Percentiles rank a stretch among this genome's conserved stretches.
phyloP scores from a whole-genome alignment of 768 basidiomycete species.

The Naganishia friedmannii region DNA sequence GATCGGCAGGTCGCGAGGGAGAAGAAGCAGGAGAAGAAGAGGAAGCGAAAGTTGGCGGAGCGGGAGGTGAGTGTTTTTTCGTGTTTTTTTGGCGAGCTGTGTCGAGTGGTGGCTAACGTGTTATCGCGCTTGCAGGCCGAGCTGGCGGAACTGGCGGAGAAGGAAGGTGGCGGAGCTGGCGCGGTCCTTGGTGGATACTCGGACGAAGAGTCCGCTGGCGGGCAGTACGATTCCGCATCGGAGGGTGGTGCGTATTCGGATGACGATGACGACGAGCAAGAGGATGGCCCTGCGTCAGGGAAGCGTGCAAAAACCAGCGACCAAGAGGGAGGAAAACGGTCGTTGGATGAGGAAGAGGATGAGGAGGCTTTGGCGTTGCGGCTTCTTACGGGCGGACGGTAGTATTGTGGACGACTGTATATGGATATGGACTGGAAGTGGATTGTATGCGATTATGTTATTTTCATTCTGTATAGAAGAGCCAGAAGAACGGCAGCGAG shows the following conservation, averaged over 20 bases:
- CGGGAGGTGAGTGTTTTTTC: slow-evolving; percentile 51
- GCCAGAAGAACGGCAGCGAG: no score
- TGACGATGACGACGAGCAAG: neutral
- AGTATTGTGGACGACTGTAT: neutral
- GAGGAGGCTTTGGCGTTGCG: slow-evolving; percentile 67
- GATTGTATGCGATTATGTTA: neutral
- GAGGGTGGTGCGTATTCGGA: slow-evolving; percentile 34
- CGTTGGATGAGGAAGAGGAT: slow-evolving; percentile 54
- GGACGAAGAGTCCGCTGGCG: slow-evolving; percentile 69
- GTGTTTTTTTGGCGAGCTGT: neutral
- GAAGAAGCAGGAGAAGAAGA: slow-evolving; percentile 86
- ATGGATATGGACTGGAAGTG: neutral
- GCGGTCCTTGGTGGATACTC: slow-evolving; percentile 54
- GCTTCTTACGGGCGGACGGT: slow-evolving; percentile 53
- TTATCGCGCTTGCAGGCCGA: slow-evolving; percentile 15
- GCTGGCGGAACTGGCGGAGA: slow-evolving; percentile 33
- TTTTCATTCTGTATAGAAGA: no score
- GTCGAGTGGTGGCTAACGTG: slow-evolving; percentile 24
- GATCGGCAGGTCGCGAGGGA: slow-evolving; percentile 82
- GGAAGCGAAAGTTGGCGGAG: slow-evolving; percentile 81
- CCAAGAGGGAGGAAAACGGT: slow-evolving; percentile 11
- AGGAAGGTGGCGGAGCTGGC: slow-evolving; percentile 43
- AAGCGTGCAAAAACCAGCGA: slow-evolving; percentile 36
- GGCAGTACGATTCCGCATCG: slow-evolving; percentile 62
- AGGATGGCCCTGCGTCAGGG: slow-evolving; percentile 39